A percentile compares a stretch with the other conserved stretches of the same genome.
These are phyloP conservation scores for Trichophyton rubrum DNA, from an alignment of 2,329 filamentous ascomycete species.

Conservation along the genomic window DNA sequence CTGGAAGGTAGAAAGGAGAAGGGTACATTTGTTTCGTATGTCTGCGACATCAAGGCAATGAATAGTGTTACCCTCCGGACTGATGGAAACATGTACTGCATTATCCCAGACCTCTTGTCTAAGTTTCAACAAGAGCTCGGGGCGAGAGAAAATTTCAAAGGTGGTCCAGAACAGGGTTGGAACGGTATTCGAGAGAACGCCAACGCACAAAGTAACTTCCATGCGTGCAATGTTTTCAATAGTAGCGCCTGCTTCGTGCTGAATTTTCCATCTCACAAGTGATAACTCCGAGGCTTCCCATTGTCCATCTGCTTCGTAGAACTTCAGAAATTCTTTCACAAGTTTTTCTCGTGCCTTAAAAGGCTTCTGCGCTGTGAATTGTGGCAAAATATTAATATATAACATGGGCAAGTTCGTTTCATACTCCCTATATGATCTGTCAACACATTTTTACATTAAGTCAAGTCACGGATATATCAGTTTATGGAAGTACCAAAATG, in stretches of 20 bases:
- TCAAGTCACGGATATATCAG: neutral
- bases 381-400: neutral
- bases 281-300: neutral
- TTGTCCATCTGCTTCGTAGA: neutral
- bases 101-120: slow-evolving; percentile 1
- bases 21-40: neutral
- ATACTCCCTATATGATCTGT: neutral
- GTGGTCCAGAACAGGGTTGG: slow-evolving; percentile 37
- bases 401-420: neutral
- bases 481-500: neutral
- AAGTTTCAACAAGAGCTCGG: slow-evolving; percentile 8
- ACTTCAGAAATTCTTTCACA: neutral
- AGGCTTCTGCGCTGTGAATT: neutral
- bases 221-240: slow-evolving; percentile 17
- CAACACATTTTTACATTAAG: neutral
- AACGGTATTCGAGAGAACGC: slow-evolving; percentile 32
- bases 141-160: slow-evolving; percentile 32
- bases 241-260: neutral
- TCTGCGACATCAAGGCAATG: neutral
- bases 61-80: neutral
- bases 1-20: neutral
- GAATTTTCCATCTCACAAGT: neutral
- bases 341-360: neutral
- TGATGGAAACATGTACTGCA: neutral
- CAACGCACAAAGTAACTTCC: slow-evolving; percentile 23